Conservation (phyloP, 2,329 filamentous ascomycete genomes). For the Penicillium sp. region DNA sequence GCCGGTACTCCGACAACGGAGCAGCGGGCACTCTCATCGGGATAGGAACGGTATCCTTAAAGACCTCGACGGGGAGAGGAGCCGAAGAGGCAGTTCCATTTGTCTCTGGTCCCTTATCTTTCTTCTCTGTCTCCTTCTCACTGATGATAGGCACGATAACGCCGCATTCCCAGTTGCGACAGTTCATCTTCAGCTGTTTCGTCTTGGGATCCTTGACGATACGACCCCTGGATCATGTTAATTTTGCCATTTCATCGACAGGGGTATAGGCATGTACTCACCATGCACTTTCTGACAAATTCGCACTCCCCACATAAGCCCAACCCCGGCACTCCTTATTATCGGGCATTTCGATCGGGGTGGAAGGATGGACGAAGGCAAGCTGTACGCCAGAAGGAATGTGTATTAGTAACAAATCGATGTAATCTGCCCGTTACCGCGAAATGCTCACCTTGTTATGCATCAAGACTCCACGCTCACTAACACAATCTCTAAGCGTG, state of each 20-base stretch:
- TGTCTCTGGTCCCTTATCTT: not conserved
- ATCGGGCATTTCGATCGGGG: constrained; percentile 22
- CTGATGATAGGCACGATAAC: constrained; percentile 66
- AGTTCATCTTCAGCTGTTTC: constrained; percentile 71
- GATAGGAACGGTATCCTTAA: constrained; percentile 44
- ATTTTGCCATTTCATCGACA: not conserved
- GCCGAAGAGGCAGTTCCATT: not conserved
- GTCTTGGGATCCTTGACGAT: constrained; percentile 68
- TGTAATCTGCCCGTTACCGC: not conserved
- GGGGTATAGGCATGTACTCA: constrained; percentile 46
- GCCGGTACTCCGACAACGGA: constrained; percentile 10
- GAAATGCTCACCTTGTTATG: constrained; percentile 73
- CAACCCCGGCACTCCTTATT: constrained; percentile 55
- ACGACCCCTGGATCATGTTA: constrained; percentile 62
- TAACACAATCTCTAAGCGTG: constrained; percentile 73
- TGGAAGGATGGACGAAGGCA: constrained; percentile 21
- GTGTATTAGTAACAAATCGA: not conserved
- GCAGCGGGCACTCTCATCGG: constrained; percentile 45
- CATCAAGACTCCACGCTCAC: constrained; percentile 71
- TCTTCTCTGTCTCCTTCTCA: constrained; percentile 32
- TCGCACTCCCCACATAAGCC: constrained; percentile 87
- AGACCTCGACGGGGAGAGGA: constrained; percentile 29
- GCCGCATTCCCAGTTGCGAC: constrained; percentile 94
- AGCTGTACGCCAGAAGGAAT: constrained; percentile 16
- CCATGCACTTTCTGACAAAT: constrained; percentile 92